Conservation (phyloP, 345 rosid genomes). For the Eucalyptus pauciflora region DNA sequence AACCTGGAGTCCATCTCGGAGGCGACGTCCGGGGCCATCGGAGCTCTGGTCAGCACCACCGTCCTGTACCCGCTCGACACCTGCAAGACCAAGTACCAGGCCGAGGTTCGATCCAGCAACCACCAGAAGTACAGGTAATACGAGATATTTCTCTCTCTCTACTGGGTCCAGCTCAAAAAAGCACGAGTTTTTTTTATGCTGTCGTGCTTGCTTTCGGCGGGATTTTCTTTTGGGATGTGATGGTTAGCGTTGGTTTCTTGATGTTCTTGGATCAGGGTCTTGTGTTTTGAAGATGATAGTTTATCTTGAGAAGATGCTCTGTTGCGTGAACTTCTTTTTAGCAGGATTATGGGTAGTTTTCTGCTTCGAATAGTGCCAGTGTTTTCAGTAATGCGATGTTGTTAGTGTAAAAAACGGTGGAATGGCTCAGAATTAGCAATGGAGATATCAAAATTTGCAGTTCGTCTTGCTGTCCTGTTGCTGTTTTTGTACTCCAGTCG, state of each 20-base stretch:
- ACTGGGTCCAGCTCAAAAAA: neutral
- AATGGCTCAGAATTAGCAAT: neutral
- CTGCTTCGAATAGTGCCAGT: neutral
- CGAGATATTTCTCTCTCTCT: neutral
- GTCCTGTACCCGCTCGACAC: conserved; percentile 81
- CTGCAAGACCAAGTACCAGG: conserved; percentile 79
- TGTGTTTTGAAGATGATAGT: rapidly evolving
- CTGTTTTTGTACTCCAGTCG: neutral
- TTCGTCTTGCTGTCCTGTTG: neutral
- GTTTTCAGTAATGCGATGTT: neutral
- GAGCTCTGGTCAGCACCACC: conserved; percentile 64
- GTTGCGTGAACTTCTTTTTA: neutral
- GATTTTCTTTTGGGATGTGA: neutral
- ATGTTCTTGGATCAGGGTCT: neutral
- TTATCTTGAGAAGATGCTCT: neutral
- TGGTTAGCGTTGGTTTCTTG: neutral
- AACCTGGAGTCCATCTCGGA: conserved; percentile 63
- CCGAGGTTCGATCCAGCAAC: conserved; percentile 40
- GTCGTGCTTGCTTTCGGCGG: neutral
- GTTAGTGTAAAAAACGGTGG: rapidly evolving
- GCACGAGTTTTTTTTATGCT: neutral
- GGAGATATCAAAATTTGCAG: neutral
- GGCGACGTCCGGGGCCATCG: conserved; percentile 82
- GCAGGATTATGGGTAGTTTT: neutral
- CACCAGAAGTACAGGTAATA: conserved; percentile 57